These are phyloP conservation scores for Gillenia trifoliata DNA, from an alignment of 306 rosid genomes.

Conservation along the genomic window DNA sequence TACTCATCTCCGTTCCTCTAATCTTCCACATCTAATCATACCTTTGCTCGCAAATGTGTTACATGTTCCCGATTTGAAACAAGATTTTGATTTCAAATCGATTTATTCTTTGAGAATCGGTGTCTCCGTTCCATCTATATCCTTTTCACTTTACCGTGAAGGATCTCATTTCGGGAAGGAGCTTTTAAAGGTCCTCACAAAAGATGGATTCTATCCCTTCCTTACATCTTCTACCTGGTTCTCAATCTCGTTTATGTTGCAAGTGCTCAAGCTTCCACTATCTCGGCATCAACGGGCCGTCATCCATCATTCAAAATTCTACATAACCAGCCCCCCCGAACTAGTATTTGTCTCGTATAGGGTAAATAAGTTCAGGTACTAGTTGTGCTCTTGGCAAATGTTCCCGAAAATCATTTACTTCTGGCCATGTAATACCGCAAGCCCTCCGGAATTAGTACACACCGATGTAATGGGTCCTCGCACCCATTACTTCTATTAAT, in stretches of 20 bases:
- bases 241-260: background rate
- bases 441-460: background rate
- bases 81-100: too few relatives aligned
- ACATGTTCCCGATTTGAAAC: too few relatives aligned
- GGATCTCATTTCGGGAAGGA: background rate
- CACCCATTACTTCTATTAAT: too few relatives aligned
- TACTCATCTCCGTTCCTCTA: too few relatives aligned
- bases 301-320: rapidly evolving
- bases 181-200: background rate
- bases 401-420: background rate
- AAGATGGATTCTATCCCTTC: background rate
- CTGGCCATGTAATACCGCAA: background rate
- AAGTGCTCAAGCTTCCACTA: background rate
- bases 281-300: background rate
- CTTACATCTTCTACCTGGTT: background rate
- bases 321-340: too few relatives aligned
- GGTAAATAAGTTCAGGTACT: background rate
- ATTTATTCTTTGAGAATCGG: background rate
- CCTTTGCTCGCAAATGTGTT: too few relatives aligned
- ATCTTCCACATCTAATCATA: too few relatives aligned
- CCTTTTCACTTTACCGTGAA: background rate
- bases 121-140: background rate
- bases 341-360: background rate
- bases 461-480: background rate
- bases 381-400: background rate